These are phyloP conservation scores for Penicillium crystallinum DNA, from an alignment of 495 filamentous ascomycete species.

Conservation along the genomic window DNA sequence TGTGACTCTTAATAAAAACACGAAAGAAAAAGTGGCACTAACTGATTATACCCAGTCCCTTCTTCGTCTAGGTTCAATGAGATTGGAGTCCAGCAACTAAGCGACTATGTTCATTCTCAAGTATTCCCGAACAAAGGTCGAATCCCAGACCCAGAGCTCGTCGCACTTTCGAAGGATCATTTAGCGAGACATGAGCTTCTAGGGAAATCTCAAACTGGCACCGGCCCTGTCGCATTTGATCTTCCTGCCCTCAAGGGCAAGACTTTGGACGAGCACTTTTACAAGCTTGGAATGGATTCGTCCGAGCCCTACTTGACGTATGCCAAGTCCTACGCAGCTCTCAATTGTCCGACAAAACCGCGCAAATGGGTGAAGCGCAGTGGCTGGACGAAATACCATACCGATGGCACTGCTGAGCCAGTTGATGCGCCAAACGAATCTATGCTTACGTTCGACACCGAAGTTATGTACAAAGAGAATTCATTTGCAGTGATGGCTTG, in stretches of 20 bases:
- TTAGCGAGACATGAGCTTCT: conserved; percentile 81
- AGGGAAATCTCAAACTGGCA: conserved; percentile 77
- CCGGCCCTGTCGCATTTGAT: conserved; percentile 75
- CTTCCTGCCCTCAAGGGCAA: conserved; percentile 72
- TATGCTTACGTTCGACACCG: conserved; percentile 89
- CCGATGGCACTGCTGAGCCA: conserved; percentile 62
- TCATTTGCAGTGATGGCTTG: conserved; percentile 95
- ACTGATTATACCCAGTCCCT: conserved; percentile 42
- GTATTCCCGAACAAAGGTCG: conserved; percentile 62
- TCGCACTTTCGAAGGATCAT: conserved; percentile 76
- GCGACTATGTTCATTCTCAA: conserved; percentile 73
- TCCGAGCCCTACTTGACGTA: conserved; percentile 79
- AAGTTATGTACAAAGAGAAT: conserved; percentile 92
- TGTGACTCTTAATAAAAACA: neutral
- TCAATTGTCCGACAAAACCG: conserved; percentile 66
- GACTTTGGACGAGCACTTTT: conserved; percentile 91
- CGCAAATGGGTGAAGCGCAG: conserved; percentile 71
- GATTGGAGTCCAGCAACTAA: conserved; percentile 90
- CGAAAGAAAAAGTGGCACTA: neutral
- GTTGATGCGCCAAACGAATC: conserved; percentile 73
- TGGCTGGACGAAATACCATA: conserved; percentile 91
- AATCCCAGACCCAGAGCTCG: conserved; percentile 59
- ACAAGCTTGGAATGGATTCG: conserved; percentile 80
- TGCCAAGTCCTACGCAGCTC: conserved; percentile 65
- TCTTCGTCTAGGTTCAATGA: conserved; percentile 73